These are phyloP conservation scores for Xerophyta viscosa DNA, from an alignment of 106 monocot genomes.

Conservation along the genomic window DNA sequence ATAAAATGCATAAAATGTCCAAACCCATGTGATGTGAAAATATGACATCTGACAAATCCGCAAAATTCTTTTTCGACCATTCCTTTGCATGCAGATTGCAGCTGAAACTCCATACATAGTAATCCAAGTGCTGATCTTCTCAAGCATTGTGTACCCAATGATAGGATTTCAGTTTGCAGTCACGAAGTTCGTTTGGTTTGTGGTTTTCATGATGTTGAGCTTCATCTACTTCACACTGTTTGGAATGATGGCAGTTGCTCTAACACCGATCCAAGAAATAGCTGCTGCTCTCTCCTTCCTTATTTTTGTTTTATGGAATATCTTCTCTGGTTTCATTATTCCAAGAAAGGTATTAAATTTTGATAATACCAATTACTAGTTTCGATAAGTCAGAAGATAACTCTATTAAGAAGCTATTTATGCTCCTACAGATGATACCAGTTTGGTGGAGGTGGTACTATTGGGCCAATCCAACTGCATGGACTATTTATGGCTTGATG, in stretches of 20 bases:
- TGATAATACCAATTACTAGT: no score
- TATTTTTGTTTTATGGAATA: constrained; percentile 59
- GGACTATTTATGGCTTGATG: constrained; percentile 66
- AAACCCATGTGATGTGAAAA: no score
- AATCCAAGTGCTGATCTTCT: constrained; percentile 46
- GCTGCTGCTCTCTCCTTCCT: constrained; percentile 59
- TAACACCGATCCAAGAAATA: constrained; percentile 65
- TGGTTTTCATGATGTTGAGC: constrained; percentile 49
- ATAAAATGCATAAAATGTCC: no score
- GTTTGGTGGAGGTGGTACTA: constrained; percentile 84
- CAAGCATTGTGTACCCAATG: constrained; percentile 54
- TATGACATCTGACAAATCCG: no score
- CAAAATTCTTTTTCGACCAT: no score
- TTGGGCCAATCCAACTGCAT: constrained; percentile 63
- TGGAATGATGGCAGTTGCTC: constrained; percentile 68
- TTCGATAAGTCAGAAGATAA: no score
- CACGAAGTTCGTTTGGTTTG: constrained; percentile 62
- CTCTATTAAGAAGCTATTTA: no score
- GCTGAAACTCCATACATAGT: constrained; percentile 49
- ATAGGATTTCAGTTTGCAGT: constrained; percentile 43
- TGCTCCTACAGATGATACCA: constrained; percentile 62
- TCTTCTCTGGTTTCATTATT: constrained; percentile 72
- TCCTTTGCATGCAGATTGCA: constrained; percentile 30
- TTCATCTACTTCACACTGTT: constrained; percentile 58
- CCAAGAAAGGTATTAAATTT: constrained; percentile 59